phyloP scores from a whole-genome alignment of 2,329 filamentous ascomycete species.

The Neodidymelliopsis sp. region DNA sequence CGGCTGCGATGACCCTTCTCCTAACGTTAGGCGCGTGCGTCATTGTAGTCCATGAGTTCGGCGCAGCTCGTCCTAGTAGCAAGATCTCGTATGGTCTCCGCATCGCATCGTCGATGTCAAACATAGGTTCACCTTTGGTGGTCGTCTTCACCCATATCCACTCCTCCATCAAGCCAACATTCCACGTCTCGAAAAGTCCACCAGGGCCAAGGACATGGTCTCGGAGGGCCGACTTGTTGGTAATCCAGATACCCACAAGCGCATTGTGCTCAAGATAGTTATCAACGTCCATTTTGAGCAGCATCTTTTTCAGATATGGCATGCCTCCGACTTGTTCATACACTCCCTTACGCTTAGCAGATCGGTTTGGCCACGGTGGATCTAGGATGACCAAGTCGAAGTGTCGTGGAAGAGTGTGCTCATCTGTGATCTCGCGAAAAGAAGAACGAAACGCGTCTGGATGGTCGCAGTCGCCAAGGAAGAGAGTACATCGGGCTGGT shows the following conservation, averaged over 20 bases:
- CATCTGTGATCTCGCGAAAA: constrained; percentile 47
- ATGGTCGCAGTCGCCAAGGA: constrained; percentile 57
- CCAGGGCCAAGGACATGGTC: constrained; percentile 62
- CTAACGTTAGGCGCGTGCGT: constrained; percentile 41
- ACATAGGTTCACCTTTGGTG: constrained; percentile 68
- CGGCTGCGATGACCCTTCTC: constrained; percentile 69
- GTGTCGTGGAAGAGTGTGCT: constrained; percentile 52
- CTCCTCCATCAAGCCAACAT: constrained; percentile 69
- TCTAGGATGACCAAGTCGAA: constrained; percentile 78
- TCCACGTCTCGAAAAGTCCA: constrained; percentile 72
- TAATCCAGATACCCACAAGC: constrained; percentile 77
- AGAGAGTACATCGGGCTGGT: constrained; percentile 58
- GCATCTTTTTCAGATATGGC: constrained; percentile 55
- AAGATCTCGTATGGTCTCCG: constrained; percentile 80
- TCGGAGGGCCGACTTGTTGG: constrained; percentile 69
- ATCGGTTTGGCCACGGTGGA: constrained; percentile 83
- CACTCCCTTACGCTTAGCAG: constrained; percentile 67
- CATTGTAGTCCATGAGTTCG: constrained; percentile 35
- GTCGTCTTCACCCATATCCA: constrained; percentile 85
- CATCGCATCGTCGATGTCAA: constrained; percentile 66
- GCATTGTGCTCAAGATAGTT: constrained; percentile 43
- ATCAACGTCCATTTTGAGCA: constrained; percentile 57
- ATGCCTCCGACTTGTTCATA: constrained; percentile 57
- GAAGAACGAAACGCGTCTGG: constrained; percentile 47
- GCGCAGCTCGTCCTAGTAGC: constrained; percentile 61